phyloP scores from a whole-genome alignment of 345 rosid species.

The Cardamine resedifolia region DNA sequence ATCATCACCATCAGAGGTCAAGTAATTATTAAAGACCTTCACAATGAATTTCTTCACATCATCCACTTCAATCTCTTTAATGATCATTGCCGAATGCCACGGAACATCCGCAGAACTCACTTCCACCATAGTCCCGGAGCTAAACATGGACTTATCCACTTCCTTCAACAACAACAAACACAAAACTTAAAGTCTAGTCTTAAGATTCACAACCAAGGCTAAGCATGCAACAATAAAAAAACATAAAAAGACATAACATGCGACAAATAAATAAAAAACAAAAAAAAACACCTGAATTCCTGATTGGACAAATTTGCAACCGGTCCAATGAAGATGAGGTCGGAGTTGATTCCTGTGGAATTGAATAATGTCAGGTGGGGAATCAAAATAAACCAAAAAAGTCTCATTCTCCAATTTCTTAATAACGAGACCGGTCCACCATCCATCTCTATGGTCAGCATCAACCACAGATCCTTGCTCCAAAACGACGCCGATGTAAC shows the following conservation, averaged over 20 bases:
- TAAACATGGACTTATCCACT: slow-evolving; percentile 48
- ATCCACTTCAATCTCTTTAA: slow-evolving; percentile 46
- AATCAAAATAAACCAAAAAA: slow-evolving; percentile 49
- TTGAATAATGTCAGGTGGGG: slow-evolving; percentile 50
- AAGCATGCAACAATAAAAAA: neutral
- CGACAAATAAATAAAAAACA: neutral
- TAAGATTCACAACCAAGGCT: neutral
- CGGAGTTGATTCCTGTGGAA: slow-evolving; percentile 49
- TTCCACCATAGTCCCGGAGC: slow-evolving; percentile 61
- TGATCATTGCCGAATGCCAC: slow-evolving; percentile 59
- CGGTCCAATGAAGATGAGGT: slow-evolving; percentile 52
- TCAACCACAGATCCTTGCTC: slow-evolving; percentile 43
- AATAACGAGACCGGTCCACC: slow-evolving; percentile 61
- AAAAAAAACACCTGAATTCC: slow-evolving; percentile 36
- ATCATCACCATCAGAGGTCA: slow-evolving; percentile 37
- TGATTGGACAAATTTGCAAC: slow-evolving; percentile 49
- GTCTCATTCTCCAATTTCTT: slow-evolving; percentile 40
- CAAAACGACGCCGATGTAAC: neutral
- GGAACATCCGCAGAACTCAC: slow-evolving; percentile 40
- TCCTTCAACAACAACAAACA: slow-evolving; percentile 36
- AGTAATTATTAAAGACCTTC: slow-evolving; percentile 34
- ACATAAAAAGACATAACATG: neutral
- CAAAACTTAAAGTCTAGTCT: neutral
- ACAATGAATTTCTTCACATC: slow-evolving; percentile 43
- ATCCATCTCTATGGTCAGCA: slow-evolving; percentile 43